Base-by-base conservation (phyloP, 2,329 filamentous ascomycete genomes). In the Anthostomella pinea region DNA sequence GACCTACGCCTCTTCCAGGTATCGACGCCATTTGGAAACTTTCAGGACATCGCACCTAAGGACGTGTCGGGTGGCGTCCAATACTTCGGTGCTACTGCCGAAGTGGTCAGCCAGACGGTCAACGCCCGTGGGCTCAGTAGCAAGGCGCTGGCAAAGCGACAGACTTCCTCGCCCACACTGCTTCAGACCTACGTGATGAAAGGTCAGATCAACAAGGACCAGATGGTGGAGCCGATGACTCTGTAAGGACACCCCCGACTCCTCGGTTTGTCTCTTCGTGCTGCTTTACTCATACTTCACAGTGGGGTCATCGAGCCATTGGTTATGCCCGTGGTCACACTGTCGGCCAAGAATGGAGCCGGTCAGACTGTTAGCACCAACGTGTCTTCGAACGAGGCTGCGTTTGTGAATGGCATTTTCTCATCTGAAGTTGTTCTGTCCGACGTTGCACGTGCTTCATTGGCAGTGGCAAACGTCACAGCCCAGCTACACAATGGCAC, bases 1-100 rank as follows among this genome's bases (percentile, higher is more conserved):
- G 87, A 93, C 57, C 62, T 93, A 33, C 74, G 86, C 35, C 67
- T 93, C 41, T 93, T 81, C 65, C 80, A 83, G 59, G 65, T 90
- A 30, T 80, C 79, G 5, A 62, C 73, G 1, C 72, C 85, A 1
- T 70, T 65, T 4, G 78, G 68, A 20, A 60, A 56, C 4, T 83
- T 81, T 45, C 58, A 65, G 8, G 69, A 68, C 8, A 72, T 83
- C 22, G 48, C 70, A 2, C 65, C 68, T 1, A 55, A 70, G 30
- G 68, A 77, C 37, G 72, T 83, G 39, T 60, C 72, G 46, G 77
- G 82, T 35, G 66, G 67, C 11, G 60, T 83, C 18, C 62, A 60
- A 33, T 83, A 79, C 51, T 60, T 53, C 31, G 77, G 76, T 22
- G 77, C 78, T 10, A 69, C 69, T 3, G 72, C 75, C 17, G 69